Evolutionary conservation across 805 yeast species (phyloP), one percentile per base, ranked within the genome.

Genomic region (Pichia rugopelliculosa): DNA sequence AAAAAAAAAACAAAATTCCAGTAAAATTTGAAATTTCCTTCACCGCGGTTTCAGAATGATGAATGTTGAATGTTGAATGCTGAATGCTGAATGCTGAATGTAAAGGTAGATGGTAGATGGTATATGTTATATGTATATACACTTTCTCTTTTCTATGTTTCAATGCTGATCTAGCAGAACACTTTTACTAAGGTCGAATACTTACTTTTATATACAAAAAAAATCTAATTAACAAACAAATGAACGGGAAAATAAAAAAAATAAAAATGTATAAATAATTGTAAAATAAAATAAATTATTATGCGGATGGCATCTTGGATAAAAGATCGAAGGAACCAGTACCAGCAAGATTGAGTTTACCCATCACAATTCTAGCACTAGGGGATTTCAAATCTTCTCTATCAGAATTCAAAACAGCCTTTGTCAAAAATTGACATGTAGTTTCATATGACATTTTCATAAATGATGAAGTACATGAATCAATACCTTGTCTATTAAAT

Each of bases 381-480:
- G 99, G 99, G 51, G 89, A 80, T 56, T 87, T 88, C 59, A 93
- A 71, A 53, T 81, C 82, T 69, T 93, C 99, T 58, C 83, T 74
- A 54, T 87, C 96, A 51, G 91, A 87, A 57, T 91, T 93, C 62
- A 93, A 73, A 42, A 93, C 98, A 8, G 98, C 96, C 73, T 89
- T 88, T 45, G 97, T 93, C 65, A 93, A 76, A 76, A 93, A 93
- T 69, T 87, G 96, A 73, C 96, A 89, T 1, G 99, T 93, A 40
- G 99, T 93, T 72, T 93, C 99, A 68, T 89, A 93, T 48, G 96
- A 88, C 99, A 93, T 93, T 74, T 93, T 93, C 90, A 88, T 84
- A 74, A 93, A 87, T 17, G 98, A 86, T 8, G 98, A 90, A 1
- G 97, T 89, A 13, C 93, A 80, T 1, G 96, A 78, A 66, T 93